A percentile compares a stretch with the other conserved stretches of the same genome.
These are phyloP conservation scores for Cladosporium austrohemisphaericum DNA, from an alignment of 2,329 filamentous ascomycete genomes.

Conservation along the genomic window DNA sequence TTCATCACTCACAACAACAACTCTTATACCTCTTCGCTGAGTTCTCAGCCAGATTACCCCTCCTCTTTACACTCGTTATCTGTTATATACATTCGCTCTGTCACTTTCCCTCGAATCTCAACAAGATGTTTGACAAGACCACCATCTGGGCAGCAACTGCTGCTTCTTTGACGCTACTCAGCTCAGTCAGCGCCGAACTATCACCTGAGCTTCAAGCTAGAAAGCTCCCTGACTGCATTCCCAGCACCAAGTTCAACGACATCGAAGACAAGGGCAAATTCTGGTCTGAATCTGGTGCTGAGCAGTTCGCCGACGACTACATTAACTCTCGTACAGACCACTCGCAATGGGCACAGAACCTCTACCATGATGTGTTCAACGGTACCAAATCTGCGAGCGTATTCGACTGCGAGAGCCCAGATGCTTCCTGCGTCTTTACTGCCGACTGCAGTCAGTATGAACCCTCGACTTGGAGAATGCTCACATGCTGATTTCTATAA, in stretches of 20 bases:
- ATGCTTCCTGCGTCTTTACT: background rate
- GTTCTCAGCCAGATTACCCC: no score
- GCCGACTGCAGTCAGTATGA: background rate
- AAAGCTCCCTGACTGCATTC: conserved; percentile 4
- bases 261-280: conserved; percentile 11
- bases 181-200: background rate
- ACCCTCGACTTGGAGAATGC: background rate
- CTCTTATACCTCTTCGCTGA: no score
- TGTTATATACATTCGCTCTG: no score
- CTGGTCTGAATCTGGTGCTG: background rate
- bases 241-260: background rate
- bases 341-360: background rate
- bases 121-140: no score
- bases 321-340: conserved; percentile 8
- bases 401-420: background rate
- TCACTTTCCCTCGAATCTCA: no score
- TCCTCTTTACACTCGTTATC: no score
- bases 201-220: conserved; percentile 2
- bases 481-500: background rate
- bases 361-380: background rate
- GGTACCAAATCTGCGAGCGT: background rate
- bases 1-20: no score
- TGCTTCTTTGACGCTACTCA: background rate
- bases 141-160: no score
- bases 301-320: conserved; percentile 11